Evolutionary conservation across 2,329 filamentous ascomycete genomes (phyloP).

Genomic region (Botrytis byssoidea): DNA sequence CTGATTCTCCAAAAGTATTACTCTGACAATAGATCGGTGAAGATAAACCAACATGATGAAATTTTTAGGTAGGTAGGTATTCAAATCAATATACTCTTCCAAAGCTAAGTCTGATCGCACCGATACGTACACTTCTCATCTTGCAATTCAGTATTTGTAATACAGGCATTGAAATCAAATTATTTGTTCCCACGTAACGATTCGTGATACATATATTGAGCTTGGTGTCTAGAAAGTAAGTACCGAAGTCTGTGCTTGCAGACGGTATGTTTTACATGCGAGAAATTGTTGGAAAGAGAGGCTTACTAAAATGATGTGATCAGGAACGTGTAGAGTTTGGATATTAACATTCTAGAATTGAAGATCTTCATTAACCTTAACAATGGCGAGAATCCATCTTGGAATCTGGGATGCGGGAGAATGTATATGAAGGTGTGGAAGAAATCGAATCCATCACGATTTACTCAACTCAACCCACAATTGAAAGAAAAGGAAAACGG

Average conservation of each 20-base stretch:
- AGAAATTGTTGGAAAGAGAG: background rate
- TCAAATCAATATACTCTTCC: background rate
- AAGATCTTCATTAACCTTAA: background rate
- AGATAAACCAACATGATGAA: too few relatives aligned
- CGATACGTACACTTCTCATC: background rate
- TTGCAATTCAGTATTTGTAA: background rate
- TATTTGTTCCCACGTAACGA: background rate
- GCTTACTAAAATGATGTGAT: background rate
- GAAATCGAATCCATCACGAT: background rate
- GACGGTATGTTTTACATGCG: background rate
- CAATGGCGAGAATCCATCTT: background rate
- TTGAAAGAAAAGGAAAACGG: background rate
- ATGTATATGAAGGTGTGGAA: background rate
- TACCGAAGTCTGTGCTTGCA: background rate
- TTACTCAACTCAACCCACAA: too few relatives aligned
- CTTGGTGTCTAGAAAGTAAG: too few relatives aligned
- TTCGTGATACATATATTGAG: background rate
- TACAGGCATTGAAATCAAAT: background rate
- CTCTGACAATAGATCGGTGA: too few relatives aligned
- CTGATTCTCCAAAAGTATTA: fast-evolving
- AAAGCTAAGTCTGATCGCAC: background rate
- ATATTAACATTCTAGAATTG: background rate
- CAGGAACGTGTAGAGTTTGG: background rate
- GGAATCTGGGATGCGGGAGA: background rate
- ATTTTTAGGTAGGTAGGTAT: too few relatives aligned